Percentiles rank a stretch among this genome's conserved stretches.
phyloP scores from a whole-genome alignment of 768 basidiomycete genomes.

The Lactarius psammicola region DNA sequence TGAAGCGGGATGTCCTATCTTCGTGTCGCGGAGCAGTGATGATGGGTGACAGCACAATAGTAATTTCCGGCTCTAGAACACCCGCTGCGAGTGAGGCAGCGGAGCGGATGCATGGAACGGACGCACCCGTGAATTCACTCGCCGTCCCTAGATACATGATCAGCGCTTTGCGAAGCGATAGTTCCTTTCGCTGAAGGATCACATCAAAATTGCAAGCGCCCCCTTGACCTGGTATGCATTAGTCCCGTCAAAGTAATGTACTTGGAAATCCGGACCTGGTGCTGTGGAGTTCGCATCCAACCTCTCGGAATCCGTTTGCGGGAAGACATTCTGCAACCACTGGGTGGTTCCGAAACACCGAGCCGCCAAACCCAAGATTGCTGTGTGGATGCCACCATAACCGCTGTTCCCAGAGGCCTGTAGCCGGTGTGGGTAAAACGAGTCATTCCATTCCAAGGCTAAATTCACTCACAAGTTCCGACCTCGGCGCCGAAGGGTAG shows the following conservation, averaged over 20 bases:
- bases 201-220: conserved; percentile 59
- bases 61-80: conserved; percentile 65
- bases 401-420: conserved; percentile 66
- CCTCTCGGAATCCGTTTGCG: conserved; percentile 66
- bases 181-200: conserved; percentile 53
- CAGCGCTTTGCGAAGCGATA: conserved; percentile 57
- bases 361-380: conserved; percentile 72
- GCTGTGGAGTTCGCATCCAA: conserved; percentile 52
- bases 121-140: conserved; percentile 66
- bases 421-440: neutral
- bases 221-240: conserved; percentile 44
- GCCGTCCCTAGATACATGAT: conserved; percentile 67
- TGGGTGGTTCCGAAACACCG: conserved; percentile 59
- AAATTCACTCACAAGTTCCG: conserved; percentile 64
- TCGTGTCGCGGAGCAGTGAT: conserved; percentile 56
- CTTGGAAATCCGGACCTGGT: conserved; percentile 45
- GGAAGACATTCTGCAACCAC: conserved; percentile 56
- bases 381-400: conserved; percentile 82
- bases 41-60: conserved; percentile 66
- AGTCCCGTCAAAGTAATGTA: conserved; percentile 14
- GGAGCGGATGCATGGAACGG: neutral
- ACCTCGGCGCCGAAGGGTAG: conserved; percentile 66
- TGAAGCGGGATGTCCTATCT: conserved; percentile 55
- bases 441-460: conserved; percentile 1
- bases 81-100: conserved; percentile 3